phyloP scores from a whole-genome alignment of 306 rosid species.

The Betula pendula region DNA sequence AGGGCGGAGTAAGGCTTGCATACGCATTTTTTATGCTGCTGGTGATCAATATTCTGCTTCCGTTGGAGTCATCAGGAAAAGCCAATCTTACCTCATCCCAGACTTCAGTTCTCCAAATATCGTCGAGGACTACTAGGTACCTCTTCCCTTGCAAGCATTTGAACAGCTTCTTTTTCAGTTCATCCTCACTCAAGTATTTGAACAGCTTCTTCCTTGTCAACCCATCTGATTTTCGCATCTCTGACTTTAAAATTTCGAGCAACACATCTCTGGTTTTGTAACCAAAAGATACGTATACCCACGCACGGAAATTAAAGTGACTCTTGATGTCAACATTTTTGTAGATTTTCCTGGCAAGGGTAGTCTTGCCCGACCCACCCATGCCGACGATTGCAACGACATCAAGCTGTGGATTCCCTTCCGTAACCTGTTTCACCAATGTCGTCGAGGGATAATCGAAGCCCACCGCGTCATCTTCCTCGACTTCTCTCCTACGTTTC shows the following conservation, averaged over 20 bases:
- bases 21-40: constrained; percentile 15
- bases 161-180: neutral
- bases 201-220: neutral
- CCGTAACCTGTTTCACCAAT: neutral
- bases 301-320: neutral
- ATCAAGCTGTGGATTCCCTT: neutral
- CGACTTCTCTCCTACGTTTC: neutral
- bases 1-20: neutral
- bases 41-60: constrained; percentile 29
- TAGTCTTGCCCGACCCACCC: neutral
- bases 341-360: neutral
- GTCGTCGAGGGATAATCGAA: rapidly evolving
- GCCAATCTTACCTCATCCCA: constrained; percentile 15
- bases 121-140: constrained; percentile 15
- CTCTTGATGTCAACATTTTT: neutral
- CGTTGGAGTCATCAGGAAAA: constrained; percentile 11
- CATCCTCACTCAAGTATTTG: neutral
- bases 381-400: neutral
- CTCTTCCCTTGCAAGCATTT: neutral
- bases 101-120: neutral
- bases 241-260: neutral
- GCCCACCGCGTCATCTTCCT: neutral
- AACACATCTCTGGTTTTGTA: neutral
- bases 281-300: neutral
- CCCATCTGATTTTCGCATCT: neutral